Evolutionary conservation across 352 stramenopile species (phyloP).

Genomic region (Phytophthora sp.): DNA sequence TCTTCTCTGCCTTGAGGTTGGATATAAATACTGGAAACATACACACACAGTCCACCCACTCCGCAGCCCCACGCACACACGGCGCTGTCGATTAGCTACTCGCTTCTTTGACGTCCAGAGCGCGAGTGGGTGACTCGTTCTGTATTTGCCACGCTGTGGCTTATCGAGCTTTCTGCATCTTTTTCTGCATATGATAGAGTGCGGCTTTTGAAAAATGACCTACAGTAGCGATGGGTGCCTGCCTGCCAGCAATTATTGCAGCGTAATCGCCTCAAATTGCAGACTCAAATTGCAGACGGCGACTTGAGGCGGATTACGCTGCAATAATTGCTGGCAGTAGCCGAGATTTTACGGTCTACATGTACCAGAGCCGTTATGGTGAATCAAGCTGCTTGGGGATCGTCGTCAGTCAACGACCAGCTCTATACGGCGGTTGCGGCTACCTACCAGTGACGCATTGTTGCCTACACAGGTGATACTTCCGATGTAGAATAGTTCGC

Average conservation of each 20-base stretch:
- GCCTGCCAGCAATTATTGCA: too few relatives aligned
- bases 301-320: background rate
- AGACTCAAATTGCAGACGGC: background rate
- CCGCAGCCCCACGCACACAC: too few relatives aligned
- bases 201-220: constrained; percentile 29
- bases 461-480: too few relatives aligned
- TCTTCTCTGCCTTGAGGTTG: constrained; percentile 8
- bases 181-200: constrained; percentile 46
- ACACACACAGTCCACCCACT: too few relatives aligned
- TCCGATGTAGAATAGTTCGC: too few relatives aligned
- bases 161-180: constrained; percentile 41
- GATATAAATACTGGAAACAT: constrained; percentile 30
- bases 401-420: too few relatives aligned
- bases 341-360: constrained; percentile 5
- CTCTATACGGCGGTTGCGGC: too few relatives aligned
- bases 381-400: constrained; percentile 17
- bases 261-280: too few relatives aligned
- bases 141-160: background rate
- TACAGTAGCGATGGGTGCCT: constrained; percentile 7
- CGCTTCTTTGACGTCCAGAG: constrained; percentile 19
- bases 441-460: background rate
- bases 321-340: too few relatives aligned
- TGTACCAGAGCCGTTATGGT: constrained; percentile 8
- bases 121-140: constrained; percentile 4
- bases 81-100: constrained; percentile 2